These are phyloP conservation scores for Bolboschoenoplectus hybrid DNA, from an alignment of 202 grass and related monocot genomes.

Conservation along the genomic window DNA sequence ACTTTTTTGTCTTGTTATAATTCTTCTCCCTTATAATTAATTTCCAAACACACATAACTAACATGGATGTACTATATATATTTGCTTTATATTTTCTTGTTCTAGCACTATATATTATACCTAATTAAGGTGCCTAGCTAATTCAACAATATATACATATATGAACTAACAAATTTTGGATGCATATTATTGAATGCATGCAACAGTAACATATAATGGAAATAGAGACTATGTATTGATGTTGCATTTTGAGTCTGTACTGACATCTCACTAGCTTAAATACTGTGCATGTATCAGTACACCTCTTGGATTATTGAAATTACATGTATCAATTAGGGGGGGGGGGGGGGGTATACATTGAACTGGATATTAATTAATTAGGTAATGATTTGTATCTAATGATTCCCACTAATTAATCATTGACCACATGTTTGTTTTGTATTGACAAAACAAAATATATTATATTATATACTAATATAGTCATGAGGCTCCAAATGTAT, in stretches of 20 bases:
- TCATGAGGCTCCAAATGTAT: neutral
- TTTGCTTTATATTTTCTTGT: neutral
- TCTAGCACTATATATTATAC: too few species aligned
- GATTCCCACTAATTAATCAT: slow-evolving; percentile 1
- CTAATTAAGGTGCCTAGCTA: too few species aligned
- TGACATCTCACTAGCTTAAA: neutral
- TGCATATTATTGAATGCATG: neutral
- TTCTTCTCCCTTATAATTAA: slow-evolving; percentile 10
- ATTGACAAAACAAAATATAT: neutral
- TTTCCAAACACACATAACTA: slow-evolving; percentile 23
- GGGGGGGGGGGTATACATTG: neutral
- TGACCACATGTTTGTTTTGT: neutral
- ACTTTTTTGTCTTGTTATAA: slow-evolving; percentile 8
- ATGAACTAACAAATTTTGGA: neutral
- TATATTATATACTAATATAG: neutral
- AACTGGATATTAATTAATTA: slow-evolving; percentile 20
- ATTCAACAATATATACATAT: neutral
- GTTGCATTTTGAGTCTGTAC: neutral
- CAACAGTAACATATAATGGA: neutral
- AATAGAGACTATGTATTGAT: neutral
- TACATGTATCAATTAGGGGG: neutral
- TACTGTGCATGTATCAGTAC: neutral
- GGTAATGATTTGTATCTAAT: neutral
- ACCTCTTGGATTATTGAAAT: neutral
- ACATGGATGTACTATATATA: slow-evolving; percentile 13